Percentiles rank a stretch among this genome's conserved stretches.
These are phyloP conservation scores for Nicotiana knightiana DNA, from an alignment of 257 asterid genomes.

Conservation along the genomic window DNA sequence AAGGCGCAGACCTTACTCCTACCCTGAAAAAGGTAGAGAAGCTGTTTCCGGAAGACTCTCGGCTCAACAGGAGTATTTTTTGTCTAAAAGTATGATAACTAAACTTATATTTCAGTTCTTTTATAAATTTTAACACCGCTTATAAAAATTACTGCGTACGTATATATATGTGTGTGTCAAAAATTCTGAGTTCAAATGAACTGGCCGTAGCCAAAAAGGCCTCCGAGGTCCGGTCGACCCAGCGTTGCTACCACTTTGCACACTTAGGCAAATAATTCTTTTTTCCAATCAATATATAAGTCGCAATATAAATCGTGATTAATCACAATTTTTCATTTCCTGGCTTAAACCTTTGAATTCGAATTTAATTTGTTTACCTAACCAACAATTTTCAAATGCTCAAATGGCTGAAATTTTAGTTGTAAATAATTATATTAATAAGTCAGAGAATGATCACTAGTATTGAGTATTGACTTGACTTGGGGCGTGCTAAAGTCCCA, in stretches of 20 bases:
- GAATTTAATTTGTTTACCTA: not conserved
- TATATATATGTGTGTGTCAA: no score
- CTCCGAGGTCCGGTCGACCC: no score
- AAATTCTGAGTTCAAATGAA: no score
- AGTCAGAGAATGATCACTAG: not conserved
- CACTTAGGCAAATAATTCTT: not conserved
- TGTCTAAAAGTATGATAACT: no score
- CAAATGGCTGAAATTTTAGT: not conserved
- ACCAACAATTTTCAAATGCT: not conserved
- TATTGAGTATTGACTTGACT: not conserved
- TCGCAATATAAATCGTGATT: not conserved
- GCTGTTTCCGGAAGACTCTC: no score
- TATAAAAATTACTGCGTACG: no score
- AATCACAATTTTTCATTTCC: not conserved
- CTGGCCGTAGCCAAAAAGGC: no score
- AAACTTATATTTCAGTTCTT: no score
- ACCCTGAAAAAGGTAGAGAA: no score
- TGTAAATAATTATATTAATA: not conserved
- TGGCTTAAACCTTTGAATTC: not conserved
- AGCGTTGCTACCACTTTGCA: not conserved
- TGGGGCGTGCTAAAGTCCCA: not conserved
- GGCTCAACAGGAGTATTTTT: no score
- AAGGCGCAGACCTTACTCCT: no score
- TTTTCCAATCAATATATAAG: not conserved
- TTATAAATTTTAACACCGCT: no score